Conservation (phyloP, 192 early-diverging fungal genomes). For the Backusella sp. region DNA sequence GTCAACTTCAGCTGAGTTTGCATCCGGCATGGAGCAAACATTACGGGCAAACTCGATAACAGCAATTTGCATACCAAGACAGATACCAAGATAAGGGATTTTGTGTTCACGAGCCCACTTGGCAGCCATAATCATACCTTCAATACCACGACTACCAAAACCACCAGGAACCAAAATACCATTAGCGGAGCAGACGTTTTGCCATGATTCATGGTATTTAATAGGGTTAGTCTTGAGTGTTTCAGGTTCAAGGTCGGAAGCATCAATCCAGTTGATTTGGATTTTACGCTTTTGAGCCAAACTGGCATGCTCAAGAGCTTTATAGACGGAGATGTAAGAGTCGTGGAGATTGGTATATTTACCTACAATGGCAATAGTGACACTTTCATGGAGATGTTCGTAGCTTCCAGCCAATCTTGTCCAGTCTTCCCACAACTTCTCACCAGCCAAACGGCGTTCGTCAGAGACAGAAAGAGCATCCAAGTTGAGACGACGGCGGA, state of each 20-base stretch:
- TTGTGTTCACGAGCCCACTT: slow-evolving; percentile 98
- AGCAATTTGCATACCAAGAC: slow-evolving; percentile 95
- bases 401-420: slow-evolving; percentile 51
- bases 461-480: slow-evolving; percentile 52
- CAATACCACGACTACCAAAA: slow-evolving; percentile 94
- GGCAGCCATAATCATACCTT: slow-evolving; percentile 92
- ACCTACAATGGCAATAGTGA: slow-evolving; percentile 91
- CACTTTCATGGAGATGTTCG: slow-evolving; percentile 75
- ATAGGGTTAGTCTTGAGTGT: slow-evolving; percentile 76
- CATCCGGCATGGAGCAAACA: slow-evolving; percentile 76
- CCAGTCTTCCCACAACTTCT: slow-evolving; percentile 82
- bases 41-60: slow-evolving; percentile 97
- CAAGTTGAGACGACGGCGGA: slow-evolving; percentile 80
- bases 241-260: slow-evolving; percentile 81
- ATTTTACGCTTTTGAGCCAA: slow-evolving; percentile 86
- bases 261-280: slow-evolving; percentile 91
- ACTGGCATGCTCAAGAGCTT: slow-evolving; percentile 93
- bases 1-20: slow-evolving; percentile 86
- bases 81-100: slow-evolving; percentile 97
- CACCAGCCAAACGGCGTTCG: slow-evolving; percentile 54
- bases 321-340: slow-evolving; percentile 96
- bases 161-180: slow-evolving; percentile 98
- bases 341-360: slow-evolving; percentile 98
- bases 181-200: slow-evolving; percentile 79
- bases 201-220: slow-evolving; percentile 97